A percentile compares a stretch with the other conserved stretches of the same genome.
Evolutionary conservation across 768 basidiomycete species (phyloP).

Genomic region (Rhodotorula toruloides): DNA sequence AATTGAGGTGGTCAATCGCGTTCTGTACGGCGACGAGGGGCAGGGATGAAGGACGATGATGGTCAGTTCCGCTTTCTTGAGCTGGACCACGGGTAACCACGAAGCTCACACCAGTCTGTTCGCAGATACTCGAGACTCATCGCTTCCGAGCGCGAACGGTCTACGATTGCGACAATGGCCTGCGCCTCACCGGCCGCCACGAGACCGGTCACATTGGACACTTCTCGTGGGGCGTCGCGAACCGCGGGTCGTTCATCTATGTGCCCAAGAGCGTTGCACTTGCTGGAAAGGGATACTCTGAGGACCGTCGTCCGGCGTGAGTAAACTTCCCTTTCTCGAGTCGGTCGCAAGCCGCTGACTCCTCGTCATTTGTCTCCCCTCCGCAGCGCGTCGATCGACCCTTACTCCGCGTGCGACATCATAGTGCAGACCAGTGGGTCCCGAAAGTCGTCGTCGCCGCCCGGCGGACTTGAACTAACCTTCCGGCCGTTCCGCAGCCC

Average conservation of each 20-base stretch:
- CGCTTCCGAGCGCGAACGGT: neutral
- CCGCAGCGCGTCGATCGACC: slow-evolving; percentile 59
- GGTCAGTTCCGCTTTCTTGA: neutral
- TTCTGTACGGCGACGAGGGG: slow-evolving; percentile 52
- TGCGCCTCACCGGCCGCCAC: slow-evolving; percentile 90
- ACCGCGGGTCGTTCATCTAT: slow-evolving; percentile 94
- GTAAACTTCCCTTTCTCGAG: neutral
- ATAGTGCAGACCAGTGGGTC: slow-evolving; percentile 35
- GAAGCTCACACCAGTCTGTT: too few relatives aligned
- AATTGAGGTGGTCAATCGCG: slow-evolving; percentile 70
- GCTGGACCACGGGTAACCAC: too few relatives aligned
- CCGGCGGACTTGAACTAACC: slow-evolving; percentile 5
- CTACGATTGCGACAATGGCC: slow-evolving; percentile 69
- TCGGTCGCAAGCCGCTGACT: neutral
- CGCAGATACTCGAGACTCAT: too few relatives aligned
- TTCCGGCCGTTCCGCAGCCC: neutral
- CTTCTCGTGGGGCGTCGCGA: slow-evolving; percentile 93
- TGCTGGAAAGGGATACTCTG: slow-evolving; percentile 90
- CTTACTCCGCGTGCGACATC: slow-evolving; percentile 76
- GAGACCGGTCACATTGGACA: slow-evolving; percentile 90
- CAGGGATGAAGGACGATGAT: neutral
- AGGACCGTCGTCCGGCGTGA: slow-evolving; percentile 71
- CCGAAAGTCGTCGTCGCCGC: too few relatives aligned
- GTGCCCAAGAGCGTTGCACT: slow-evolving; percentile 88
- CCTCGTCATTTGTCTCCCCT: neutral